Conservation (phyloP, 2,329 filamentous ascomycete genomes). For the Cordyceps militaris region DNA sequence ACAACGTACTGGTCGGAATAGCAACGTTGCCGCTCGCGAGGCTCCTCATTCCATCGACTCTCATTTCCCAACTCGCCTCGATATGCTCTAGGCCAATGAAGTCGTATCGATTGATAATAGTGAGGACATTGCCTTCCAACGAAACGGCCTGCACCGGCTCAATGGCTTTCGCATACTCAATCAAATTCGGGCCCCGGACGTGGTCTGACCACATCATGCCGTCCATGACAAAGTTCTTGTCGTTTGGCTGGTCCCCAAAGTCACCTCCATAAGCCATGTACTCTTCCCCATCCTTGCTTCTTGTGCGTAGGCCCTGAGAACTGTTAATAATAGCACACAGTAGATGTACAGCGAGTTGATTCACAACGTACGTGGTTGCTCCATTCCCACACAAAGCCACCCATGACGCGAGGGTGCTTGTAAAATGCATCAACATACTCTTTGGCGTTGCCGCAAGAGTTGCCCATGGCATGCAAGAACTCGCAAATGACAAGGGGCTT, state of each 20-base stretch:
- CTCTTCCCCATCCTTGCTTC: conserved; percentile 34
- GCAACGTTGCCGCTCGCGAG: conserved; percentile 28
- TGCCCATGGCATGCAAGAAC: conserved; percentile 61
- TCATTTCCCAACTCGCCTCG: conserved; percentile 35
- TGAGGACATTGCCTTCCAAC: conserved; percentile 35
- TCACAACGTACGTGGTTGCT: conserved; percentile 43
- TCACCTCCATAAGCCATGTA: conserved; percentile 56
- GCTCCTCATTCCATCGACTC: conserved; percentile 30
- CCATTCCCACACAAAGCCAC: conserved; percentile 62
- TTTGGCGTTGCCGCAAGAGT: conserved; percentile 59
- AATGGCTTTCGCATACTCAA: conserved; percentile 51
- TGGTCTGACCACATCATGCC: conserved; percentile 42
- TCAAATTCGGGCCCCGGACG: conserved; percentile 42
- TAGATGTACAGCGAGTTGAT: neutral
- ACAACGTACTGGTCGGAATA: conserved; percentile 34
- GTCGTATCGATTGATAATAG: conserved; percentile 48
- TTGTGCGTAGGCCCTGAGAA: conserved; percentile 35
- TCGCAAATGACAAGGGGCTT: conserved; percentile 54
- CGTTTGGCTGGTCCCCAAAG: conserved; percentile 54
- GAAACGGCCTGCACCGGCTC: conserved; percentile 48
- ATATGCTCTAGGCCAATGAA: conserved; percentile 46
- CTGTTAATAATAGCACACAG: neutral
- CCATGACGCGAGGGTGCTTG: conserved; percentile 43
- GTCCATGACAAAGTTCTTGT: conserved; percentile 53
- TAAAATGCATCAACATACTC: conserved; percentile 63